A percentile compares a stretch with the other conserved stretches of the same genome.
Conservation (phyloP, 441 rosid species). For the Bocquillonia castaneifolia region DNA sequence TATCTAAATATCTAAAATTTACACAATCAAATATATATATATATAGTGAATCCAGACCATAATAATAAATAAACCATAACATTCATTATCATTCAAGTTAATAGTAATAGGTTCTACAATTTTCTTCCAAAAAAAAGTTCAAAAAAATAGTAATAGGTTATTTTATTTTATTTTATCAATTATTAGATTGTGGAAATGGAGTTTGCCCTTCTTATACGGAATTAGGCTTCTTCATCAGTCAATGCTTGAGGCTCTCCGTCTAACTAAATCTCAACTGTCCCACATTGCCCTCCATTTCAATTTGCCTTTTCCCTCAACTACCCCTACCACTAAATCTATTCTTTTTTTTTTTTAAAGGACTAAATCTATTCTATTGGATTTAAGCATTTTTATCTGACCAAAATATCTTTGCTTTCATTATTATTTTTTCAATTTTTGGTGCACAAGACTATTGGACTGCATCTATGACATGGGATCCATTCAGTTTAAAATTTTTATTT, state of each 20-base stretch:
- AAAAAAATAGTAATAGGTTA: too few species aligned
- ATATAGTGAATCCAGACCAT: too few species aligned
- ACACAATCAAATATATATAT: too few species aligned
- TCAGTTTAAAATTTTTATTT: not conserved
- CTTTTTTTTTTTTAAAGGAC: not conserved
- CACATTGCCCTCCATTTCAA: conserved; percentile 30
- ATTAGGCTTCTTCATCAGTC: conserved; percentile 41
- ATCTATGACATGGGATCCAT: conserved; percentile 8
- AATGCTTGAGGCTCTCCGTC: conserved; percentile 47
- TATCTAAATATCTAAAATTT: too few species aligned
- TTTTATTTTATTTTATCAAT: too few species aligned
- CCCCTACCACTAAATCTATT: not conserved
- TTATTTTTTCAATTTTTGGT: conserved; percentile 6
- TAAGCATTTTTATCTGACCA: too few species aligned
- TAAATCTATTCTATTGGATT: not conserved
- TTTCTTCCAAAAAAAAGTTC: too few species aligned
- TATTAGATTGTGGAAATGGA: conserved; percentile 15
- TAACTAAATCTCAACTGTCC: conserved; percentile 52
- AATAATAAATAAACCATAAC: too few species aligned
- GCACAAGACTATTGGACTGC: conserved; percentile 15
- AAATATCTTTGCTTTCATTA: too few species aligned
- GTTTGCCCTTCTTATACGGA: conserved; percentile 53
- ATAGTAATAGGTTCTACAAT: too few species aligned
- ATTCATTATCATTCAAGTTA: too few species aligned
- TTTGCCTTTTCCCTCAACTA: conserved; percentile 21